Conservation (phyloP, 768 basidiomycete genomes). For the Leccinum rimulosum region DNA sequence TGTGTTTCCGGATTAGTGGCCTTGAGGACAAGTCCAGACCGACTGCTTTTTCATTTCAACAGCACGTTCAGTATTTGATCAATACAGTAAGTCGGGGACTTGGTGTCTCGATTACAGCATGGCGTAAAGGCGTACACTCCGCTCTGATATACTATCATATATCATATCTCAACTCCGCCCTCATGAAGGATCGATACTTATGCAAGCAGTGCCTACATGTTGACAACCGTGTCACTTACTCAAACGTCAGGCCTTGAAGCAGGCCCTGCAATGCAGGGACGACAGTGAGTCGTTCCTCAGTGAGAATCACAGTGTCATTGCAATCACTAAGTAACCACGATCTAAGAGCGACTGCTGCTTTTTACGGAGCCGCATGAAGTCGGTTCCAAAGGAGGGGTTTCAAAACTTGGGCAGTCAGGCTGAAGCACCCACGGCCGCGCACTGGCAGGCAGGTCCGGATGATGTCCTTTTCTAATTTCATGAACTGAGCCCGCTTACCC, state of each 20-base stretch:
- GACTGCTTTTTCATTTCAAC: too few relatives aligned
- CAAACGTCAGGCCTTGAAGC: not conserved
- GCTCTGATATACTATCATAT: not conserved
- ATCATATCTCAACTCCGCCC: not conserved
- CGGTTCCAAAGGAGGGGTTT: constrained; percentile 7
- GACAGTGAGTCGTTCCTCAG: constrained; percentile 11
- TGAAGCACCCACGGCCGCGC: not conserved
- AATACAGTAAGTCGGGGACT: too few relatives aligned
- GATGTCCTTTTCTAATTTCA: constrained; percentile 1
- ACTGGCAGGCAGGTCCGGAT: not conserved
- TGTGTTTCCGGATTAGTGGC: too few relatives aligned
- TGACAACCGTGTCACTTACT: not conserved
- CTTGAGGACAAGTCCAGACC: too few relatives aligned
- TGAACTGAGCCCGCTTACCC: constrained; percentile 3
- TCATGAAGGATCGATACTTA: not conserved
- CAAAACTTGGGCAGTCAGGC: not conserved
- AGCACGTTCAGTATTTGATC: too few relatives aligned
- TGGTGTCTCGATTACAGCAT: too few relatives aligned
- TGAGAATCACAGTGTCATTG: constrained; percentile 18
- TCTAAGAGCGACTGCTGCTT: not conserved
- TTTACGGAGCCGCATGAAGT: constrained; percentile 18
- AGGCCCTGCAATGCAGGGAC: not conserved
- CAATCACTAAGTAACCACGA: not conserved
- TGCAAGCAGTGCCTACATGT: too few relatives aligned
- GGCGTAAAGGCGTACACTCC: not conserved